Conservation (phyloP, 75 land plant genomes). For the Larix kaempferi region DNA sequence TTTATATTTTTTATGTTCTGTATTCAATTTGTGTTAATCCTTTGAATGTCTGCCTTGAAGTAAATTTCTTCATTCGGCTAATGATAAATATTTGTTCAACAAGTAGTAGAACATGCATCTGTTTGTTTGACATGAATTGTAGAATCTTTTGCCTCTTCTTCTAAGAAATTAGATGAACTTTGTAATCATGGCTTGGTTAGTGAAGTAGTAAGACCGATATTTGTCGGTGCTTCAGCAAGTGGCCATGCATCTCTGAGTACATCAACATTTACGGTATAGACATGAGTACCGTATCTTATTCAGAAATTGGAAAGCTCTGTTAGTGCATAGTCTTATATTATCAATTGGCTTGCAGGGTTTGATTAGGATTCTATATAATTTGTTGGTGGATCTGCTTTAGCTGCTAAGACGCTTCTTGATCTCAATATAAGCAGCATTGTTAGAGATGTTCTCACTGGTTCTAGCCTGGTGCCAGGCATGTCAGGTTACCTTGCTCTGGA, state of each 20-base stretch:
- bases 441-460: conserved; percentile 40
- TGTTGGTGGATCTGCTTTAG: conserved; percentile 49
- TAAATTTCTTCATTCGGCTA: not conserved
- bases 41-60: not conserved
- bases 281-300: too few species aligned
- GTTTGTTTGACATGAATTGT: conserved; percentile 52
- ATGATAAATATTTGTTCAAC: not conserved
- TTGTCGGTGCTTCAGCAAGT: conserved; percentile 18
- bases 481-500: conserved; percentile 18
- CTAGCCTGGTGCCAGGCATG: conserved; percentile 26
- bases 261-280: conserved; percentile 20
- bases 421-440: conserved; percentile 53
- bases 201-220: conserved; percentile 34
- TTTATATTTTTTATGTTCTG: not conserved
- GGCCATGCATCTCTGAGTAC: conserved; percentile 29
- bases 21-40: not conserved
- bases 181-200: conserved; percentile 61
- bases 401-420: conserved; percentile 48
- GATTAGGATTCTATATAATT: conserved; percentile 47
- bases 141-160: conserved; percentile 34
- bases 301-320: too few species aligned
- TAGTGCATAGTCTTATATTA: too few species aligned
- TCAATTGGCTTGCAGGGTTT: conserved; percentile 19
- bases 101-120: conserved; percentile 30
- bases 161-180: conserved; percentile 57